Evolutionary conservation across 805 yeast species (phyloP), one percentile per base, ranked within the genome.

Genomic region (Candida namnaoensis): DNA sequence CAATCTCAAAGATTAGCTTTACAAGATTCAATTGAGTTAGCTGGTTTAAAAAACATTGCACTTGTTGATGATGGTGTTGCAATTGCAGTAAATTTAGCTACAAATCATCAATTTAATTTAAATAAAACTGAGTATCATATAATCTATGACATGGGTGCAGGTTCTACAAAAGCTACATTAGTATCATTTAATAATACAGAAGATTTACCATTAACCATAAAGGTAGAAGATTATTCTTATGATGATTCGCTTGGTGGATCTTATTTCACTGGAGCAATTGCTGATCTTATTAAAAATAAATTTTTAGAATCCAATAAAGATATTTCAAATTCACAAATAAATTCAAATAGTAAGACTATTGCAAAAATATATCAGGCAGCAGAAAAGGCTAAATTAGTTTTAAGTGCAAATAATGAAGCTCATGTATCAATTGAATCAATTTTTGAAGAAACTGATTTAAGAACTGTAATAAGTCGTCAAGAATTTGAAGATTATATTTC

Each of bases 11-110:
- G 96, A 53, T 65, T 65, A 35, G 86, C 96, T 0, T 60, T 88
- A 36, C 63, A 71, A 32, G 95, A 88, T 49, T 78, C 90, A 5
- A 84, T 82, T 32, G 74, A 71, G 38, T 69, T 84, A 40, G 85
- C 95, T 3, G 85, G 82, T 23, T 62, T 80, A 44, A 66, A 74
- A 37, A 75, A 80, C 12, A 72, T 80, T 44, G 78, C 81, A 2
- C 66, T 91, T 41, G 84, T 90, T 3, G 90, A 85, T 54, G 97
- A 91, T 58, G 97, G 96, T 13, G 64, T 87, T n/a, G 93, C 98
- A 3, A 88, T 87, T 13, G 96, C 95, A 1, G 62, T 86, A 36
- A 86, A 88, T 54, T 90, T 78, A 58, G 86, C 87, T 2, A 69
- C 84, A 30, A 71, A 74, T 37, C 70, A 77, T 39, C 67, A 68